Base-by-base conservation (phyloP, 352 stramenopile species). In the Porosira glacialis region DNA sequence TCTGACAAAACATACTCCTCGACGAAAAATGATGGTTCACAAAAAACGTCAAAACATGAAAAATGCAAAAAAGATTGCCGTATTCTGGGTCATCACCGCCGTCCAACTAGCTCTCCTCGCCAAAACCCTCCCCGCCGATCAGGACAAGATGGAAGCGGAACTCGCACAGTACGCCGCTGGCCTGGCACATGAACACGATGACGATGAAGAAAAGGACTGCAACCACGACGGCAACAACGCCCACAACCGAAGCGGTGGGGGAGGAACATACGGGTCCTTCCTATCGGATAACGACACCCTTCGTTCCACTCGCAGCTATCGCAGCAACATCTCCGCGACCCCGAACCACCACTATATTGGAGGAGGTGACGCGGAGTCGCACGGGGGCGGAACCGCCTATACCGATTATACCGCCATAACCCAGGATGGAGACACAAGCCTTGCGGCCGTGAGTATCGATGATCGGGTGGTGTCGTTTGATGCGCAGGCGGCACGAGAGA, bases 91-190 rank as follows among this genome's bases (percentile, higher is more conserved):
- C 0, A 75, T 87, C 36, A 65, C 67, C 8, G 43, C 78, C 6
- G 55, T 86, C 44, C 68, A 83, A 56, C 51, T 89, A n/a, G 49
- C 81, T 0, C 63, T 86, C 13, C 48, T 89, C 27, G 58, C 72
- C 17, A 59, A 78, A 33, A 84, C 75, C 0, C 57, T 89, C 21
- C 78, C 81, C 0, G 45, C 73, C 2, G 81, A 89, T 70, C 71
- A 89, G 66, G 81, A 87, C 60, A 19, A 44, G 8, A 88, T 88
- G 81, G 70, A 87, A 53, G 70, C 61, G 8, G 75, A 80, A 62
- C 53, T 88, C 30, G 70, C 56, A 27, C 44, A 33, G n/a, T 88
- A 87, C 59, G 81, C 77, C 4, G 52, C 24, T 4, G 13, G 38
- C 36, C 41, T 33, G 3, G 64, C 53, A n/a, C 28, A 68, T 26